Conservation (phyloP, 352 stramenopile genomes). For the Globisporangium cylindrosporum region DNA sequence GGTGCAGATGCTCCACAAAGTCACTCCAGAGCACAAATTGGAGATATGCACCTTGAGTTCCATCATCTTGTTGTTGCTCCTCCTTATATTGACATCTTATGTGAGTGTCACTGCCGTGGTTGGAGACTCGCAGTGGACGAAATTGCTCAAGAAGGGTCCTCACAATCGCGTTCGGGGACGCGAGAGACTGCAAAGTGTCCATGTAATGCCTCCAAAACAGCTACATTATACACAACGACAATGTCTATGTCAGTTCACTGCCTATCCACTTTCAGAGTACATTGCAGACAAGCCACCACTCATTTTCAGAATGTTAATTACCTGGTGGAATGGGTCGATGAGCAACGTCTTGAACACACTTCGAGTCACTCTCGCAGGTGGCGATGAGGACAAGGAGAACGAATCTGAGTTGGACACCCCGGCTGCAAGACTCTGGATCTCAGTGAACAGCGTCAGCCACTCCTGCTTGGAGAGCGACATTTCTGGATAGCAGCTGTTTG, state of each 20-base stretch:
- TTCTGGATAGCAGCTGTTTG: not conserved
- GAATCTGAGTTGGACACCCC: not conserved
- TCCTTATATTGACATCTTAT: not conserved
- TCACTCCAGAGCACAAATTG: conserved; percentile 18
- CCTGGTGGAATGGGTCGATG: conserved; percentile 43
- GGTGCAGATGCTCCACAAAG: conserved; percentile 23
- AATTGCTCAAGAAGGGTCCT: conserved; percentile 5
- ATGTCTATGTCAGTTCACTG: not conserved
- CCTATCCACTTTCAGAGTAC: not conserved
- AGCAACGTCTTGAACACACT: conserved; percentile 33
- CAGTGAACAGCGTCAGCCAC: conserved; percentile 35
- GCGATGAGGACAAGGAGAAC: not conserved
- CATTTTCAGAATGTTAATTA: conserved; percentile 10
- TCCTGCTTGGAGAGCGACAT: conserved; percentile 29
- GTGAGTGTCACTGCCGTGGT: not conserved
- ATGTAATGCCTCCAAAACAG: conserved; percentile 19
- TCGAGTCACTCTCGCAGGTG: conserved; percentile 18
- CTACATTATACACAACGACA: conserved; percentile 1
- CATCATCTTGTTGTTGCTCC: not conserved
- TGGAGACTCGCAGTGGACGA: not conserved
- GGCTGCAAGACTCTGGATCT: conserved; percentile 25
- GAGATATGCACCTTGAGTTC: not conserved
- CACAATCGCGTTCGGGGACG: not conserved
- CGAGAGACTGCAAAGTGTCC: conserved; percentile 1
- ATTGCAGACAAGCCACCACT: not conserved